Evolutionary conservation across 1,284 basidiomycete species (phyloP).

Genomic region (Malassezia caprae): DNA sequence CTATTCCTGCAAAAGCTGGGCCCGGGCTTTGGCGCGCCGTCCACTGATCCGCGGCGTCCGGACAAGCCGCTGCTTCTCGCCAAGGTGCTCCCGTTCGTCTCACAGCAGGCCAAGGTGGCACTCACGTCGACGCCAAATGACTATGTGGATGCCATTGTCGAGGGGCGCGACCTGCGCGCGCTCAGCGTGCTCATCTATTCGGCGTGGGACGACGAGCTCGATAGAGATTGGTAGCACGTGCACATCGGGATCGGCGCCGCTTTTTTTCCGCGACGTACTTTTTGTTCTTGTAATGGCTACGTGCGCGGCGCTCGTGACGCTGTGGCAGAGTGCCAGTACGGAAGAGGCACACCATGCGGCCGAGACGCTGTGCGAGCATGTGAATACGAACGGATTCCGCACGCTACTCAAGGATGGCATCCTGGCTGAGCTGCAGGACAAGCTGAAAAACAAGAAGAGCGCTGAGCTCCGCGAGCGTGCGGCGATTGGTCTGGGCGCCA

Average conservation of each 20-base stretch:
- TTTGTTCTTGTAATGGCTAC: conserved; percentile 13
- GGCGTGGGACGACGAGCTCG: conserved; percentile 14
- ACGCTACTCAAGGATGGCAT: conserved; percentile 46
- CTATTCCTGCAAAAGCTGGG: conserved; percentile 55
- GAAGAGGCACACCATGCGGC: conserved; percentile 35
- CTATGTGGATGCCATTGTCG: conserved; percentile 56
- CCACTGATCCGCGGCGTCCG: conserved; percentile 51
- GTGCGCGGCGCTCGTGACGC: conserved; percentile 40
- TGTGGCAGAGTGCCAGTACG: conserved; percentile 37
- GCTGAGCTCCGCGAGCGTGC: conserved; percentile 86
- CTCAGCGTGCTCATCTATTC: conserved; percentile 17
- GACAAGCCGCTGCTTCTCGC: conserved; percentile 57
- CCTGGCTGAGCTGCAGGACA: conserved; percentile 49
- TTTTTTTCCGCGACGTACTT: neutral
- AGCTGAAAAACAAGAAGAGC: conserved; percentile 71
- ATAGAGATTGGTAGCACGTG: neutral
- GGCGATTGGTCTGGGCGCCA: conserved; percentile 57
- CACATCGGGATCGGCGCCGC: neutral
- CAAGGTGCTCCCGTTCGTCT: conserved; percentile 64
- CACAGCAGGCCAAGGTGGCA: conserved; percentile 64
- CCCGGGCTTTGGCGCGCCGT: conserved; percentile 33
- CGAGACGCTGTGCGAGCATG: conserved; percentile 46
- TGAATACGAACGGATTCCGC: conserved; percentile 44
- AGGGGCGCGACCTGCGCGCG: conserved; percentile 14
- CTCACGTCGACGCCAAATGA: conserved; percentile 67